Base-by-base conservation (phyloP, 73 alveolate genomes). In the Paramecium caudatum region DNA sequence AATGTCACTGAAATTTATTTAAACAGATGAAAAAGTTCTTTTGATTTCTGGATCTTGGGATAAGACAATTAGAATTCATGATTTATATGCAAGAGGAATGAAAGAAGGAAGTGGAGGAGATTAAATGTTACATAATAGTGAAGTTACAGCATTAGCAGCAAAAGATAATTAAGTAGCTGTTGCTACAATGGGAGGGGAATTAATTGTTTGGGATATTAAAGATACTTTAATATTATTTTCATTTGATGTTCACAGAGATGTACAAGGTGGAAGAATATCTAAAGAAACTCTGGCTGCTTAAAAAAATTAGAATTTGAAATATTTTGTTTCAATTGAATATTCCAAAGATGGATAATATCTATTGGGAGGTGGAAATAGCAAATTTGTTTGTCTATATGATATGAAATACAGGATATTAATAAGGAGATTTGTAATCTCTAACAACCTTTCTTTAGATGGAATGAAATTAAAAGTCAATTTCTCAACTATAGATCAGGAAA, bases 291-390 rank as follows among this genome's bases (percentile, higher is more conserved):
- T 91, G 9, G 91, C 98, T 2, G 96, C 98, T 5, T 94, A 96
- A 87, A 96, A 94, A 84, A 93, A 97, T 1, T 74, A 96, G 0
- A 94, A 96, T 82, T 94, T 94, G 63, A 95, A 96, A 90, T 94
- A 92, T 90, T 96, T 97, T 91, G 95, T 91, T 74, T 85, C 98
- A 17, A 90, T 97, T 13, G 93, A 94, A 74, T 91, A 92, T 68
- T 96, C 96, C 83, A 93, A 96, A 49, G 96, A 96, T 36, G 98
- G 99, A 19, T 95, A 97, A 82, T 87, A 95, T 25, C 87, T 94
- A 69, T 85, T 97, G 32, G 98, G 98, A 61, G 99, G 99, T 34
- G 99, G 99, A 19, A 96, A 97, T 84, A 91, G 98, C 37, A 96
- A 97, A 91, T 95, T 93, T 91, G 93, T 96, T 61, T 95, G 98